Evolutionary conservation across 148 eudicot species (phyloP), one percentile per base, ranked within the genome.

Genomic region (Euryodendron excelsum): DNA sequence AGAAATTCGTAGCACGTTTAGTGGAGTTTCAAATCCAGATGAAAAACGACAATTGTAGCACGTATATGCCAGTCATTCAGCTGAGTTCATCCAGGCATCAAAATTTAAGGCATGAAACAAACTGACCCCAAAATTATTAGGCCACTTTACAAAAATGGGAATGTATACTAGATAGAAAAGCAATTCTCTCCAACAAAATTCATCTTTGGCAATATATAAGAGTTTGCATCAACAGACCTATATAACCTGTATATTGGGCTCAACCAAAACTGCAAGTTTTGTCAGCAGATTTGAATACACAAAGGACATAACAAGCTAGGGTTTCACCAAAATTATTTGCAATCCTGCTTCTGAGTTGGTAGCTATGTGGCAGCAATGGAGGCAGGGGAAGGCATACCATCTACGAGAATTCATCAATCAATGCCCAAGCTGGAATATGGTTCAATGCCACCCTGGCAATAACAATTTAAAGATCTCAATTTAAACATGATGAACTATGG

Each of bases 401-500:
- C 0, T 27, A 69, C n/a, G 45, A 59, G 44, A 56, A 41, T 67
- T 56, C 56, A 33, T 92, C 82, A 92, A 81, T 94, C 97, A 62
- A 94, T 87, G 65, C 92, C 89, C 93, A 94, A 86, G 87, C 90
- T 89, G 12, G 97, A 88, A 79, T 88, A 94, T 18, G 94, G 93
- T 82, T 92, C 98, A 75, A 89, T 89, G 60, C 90, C 97, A 72
- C 86, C 94, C 97, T 94, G 91, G 69, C 71, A 77, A 81, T 21
- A 30, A 31, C 30, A 13, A 31, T 53, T 59, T 13, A 31, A 31
- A 31, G 41, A 34, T 45, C 73, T 69, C 44, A 34, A 53, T 73
- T n/a, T 25, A 11, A 4, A 48, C 15, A 41, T 41, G 45, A 41
- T 41, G 9, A 53, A 69, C 50, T 28, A 27, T n/a, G 39, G 48